phyloP scores from a whole-genome alignment of 768 basidiomycete species.

The Rhodotorula graminis region DNA sequence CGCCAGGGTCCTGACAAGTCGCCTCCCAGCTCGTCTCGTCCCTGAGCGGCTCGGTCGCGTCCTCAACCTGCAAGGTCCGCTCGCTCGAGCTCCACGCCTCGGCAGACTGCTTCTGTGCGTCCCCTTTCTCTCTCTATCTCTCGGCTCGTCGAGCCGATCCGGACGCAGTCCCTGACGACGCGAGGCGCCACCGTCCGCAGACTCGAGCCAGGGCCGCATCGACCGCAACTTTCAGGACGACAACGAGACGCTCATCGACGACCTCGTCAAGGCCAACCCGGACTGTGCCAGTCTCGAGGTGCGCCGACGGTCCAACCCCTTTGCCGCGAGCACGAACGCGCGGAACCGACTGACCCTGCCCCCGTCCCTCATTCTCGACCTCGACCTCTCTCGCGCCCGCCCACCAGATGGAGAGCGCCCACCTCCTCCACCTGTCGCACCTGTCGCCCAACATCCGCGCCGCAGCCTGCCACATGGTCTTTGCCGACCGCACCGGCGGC shows the following conservation, averaged over 20 bases:
- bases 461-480: conserved; percentile 76
- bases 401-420: conserved; percentile 78
- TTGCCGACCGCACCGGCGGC: conserved; percentile 60
- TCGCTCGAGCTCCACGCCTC: conserved; percentile 63
- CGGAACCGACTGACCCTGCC: too few species aligned
- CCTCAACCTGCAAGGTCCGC: conserved; percentile 51
- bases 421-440: conserved; percentile 74
- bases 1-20: too few species aligned
- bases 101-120: conserved; percentile 61
- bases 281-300: conserved; percentile 70
- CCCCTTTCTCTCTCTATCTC: neutral
- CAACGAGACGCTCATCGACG: conserved; percentile 61
- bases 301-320: too few species aligned
- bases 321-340: too few species aligned
- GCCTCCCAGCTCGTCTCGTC: conserved; percentile 2
- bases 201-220: conserved; percentile 77
- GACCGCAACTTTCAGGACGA: conserved; percentile 69
- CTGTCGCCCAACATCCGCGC: conserved; percentile 55
- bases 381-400: neutral
- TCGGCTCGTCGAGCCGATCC: neutral
- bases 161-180: neutral
- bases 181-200: conserved; percentile 43
- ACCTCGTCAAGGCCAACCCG: conserved; percentile 54
- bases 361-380: too few species aligned
- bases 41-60: neutral